Conservation (phyloP, 495 filamentous ascomycete species). For the Annulohypoxylon stygium region DNA sequence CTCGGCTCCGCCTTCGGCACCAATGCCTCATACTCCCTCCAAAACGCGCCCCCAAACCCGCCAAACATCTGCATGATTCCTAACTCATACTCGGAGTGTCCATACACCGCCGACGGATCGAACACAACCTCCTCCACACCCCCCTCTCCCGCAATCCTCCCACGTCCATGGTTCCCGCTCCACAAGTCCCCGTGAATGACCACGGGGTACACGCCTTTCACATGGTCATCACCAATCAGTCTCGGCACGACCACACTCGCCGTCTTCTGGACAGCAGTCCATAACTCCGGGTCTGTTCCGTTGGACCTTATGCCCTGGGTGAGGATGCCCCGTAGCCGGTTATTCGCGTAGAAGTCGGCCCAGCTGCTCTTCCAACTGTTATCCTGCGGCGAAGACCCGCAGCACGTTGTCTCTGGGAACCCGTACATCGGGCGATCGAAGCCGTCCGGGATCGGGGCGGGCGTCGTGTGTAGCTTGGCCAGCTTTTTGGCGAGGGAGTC, state of each 20-base stretch:
- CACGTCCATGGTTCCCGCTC: slow-evolving; percentile 84
- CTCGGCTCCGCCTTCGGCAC: slow-evolving; percentile 84
- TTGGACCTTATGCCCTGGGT: slow-evolving; percentile 68
- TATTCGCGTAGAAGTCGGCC: slow-evolving; percentile 86
- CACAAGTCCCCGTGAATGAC: slow-evolving; percentile 92
- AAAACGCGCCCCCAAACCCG: slow-evolving; percentile 80
- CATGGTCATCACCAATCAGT: slow-evolving; percentile 74
- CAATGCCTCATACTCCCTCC: slow-evolving; percentile 79
- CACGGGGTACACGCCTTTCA: slow-evolving; percentile 75
- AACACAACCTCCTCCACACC: slow-evolving; percentile 82
- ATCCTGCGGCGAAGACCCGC: slow-evolving; percentile 84
- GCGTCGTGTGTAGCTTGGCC: slow-evolving; percentile 82
- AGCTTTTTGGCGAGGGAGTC: slow-evolving; percentile 78
- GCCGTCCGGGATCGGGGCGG: slow-evolving; percentile 73
- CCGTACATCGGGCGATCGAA: slow-evolving; percentile 75
- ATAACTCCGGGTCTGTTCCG: slow-evolving; percentile 71
- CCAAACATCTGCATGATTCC: slow-evolving; percentile 98
- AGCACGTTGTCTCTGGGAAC: slow-evolving; percentile 85
- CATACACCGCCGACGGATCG: slow-evolving; percentile 83
- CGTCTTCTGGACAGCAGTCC: slow-evolving; percentile 68
- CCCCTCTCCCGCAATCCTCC: slow-evolving; percentile 69
- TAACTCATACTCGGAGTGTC: slow-evolving; percentile 89
- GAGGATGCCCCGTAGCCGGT: slow-evolving; percentile 75
- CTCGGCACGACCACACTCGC: slow-evolving; percentile 74
- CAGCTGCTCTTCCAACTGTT: slow-evolving; percentile 77